Evolutionary conservation across 257 asterid genomes (phyloP).

Genomic region (Scutellaria baicalensis): DNA sequence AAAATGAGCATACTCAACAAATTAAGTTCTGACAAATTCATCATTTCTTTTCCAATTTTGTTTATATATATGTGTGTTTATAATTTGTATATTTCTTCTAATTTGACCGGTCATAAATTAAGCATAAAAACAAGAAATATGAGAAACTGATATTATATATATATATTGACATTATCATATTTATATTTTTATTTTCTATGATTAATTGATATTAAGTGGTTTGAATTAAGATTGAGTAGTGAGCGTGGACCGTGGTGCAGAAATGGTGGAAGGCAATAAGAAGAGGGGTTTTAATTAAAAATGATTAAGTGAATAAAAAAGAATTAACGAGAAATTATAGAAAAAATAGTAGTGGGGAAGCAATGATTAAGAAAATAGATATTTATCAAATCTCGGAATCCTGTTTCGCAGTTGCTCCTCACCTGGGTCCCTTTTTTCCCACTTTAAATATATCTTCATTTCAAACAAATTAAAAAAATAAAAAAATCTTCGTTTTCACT

Average conservation of each 20-base stretch:
- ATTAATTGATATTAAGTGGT: constrained; percentile 12
- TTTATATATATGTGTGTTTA: too few relatives aligned
- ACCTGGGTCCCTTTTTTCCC: constrained; percentile 31
- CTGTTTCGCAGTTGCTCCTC: constrained; percentile 35
- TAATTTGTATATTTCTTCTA: too few relatives aligned
- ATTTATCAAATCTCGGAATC: constrained; percentile 24
- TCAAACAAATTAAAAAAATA: too few relatives aligned
- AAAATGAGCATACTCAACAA: neutral
- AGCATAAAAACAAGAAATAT: too few relatives aligned
- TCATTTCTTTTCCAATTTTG: neutral
- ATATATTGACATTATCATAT: too few relatives aligned
- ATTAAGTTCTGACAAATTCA: neutral
- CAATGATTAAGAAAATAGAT: constrained; percentile 33
- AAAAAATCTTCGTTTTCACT: neutral
- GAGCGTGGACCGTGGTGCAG: constrained; percentile 7
- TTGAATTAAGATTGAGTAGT: constrained; percentile 4
- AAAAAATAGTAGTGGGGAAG: constrained; percentile 35
- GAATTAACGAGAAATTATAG: constrained; percentile 7
- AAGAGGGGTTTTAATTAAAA: neutral
- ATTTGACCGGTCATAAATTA: too few relatives aligned
- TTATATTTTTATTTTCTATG: neutral
- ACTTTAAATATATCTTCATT: neutral
- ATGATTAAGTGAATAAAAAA: constrained; percentile 13
- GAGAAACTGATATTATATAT: too few relatives aligned
- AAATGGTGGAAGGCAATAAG: constrained; percentile 23